phyloP scores from a whole-genome alignment of 495 filamentous ascomycete genomes.

The Copromyces sp. region DNA sequence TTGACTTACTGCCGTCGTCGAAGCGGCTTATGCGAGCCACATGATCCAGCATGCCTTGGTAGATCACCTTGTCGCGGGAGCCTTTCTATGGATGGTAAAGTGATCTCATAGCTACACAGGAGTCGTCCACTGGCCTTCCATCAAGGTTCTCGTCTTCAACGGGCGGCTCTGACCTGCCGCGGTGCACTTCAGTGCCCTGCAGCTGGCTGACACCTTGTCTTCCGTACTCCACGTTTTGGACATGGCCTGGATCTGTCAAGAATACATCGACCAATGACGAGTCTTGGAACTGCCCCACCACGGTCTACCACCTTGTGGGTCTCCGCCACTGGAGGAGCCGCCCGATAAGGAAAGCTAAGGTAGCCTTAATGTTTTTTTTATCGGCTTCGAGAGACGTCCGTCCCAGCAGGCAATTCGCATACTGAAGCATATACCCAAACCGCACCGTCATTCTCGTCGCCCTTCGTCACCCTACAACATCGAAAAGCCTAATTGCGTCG shows the following conservation, averaged over 20 bases:
- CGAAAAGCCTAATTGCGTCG: background rate
- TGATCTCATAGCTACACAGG: background rate
- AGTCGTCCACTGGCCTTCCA: background rate
- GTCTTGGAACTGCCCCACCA: background rate
- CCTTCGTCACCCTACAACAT: background rate
- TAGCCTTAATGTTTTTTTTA: slow-evolving; percentile 6
- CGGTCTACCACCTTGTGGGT: background rate
- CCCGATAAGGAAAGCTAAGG: background rate
- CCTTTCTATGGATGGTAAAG: background rate
- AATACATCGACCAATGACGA: background rate
- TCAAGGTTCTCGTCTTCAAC: background rate
- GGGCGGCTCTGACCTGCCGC: background rate
- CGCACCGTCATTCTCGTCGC: background rate
- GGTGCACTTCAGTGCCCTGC: background rate
- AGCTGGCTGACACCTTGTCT: background rate
- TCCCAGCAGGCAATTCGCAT: background rate
- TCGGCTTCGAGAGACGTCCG: background rate
- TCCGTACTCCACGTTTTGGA: background rate
- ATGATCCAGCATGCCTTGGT: background rate
- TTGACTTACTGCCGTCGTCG: background rate
- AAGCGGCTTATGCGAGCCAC: background rate
- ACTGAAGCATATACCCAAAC: background rate
- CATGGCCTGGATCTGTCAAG: background rate
- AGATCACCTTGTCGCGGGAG: background rate
- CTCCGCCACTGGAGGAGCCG: background rate